phyloP scores from a whole-genome alignment of 2,329 filamentous ascomycete genomes.

The Cordyceps militaris region DNA sequence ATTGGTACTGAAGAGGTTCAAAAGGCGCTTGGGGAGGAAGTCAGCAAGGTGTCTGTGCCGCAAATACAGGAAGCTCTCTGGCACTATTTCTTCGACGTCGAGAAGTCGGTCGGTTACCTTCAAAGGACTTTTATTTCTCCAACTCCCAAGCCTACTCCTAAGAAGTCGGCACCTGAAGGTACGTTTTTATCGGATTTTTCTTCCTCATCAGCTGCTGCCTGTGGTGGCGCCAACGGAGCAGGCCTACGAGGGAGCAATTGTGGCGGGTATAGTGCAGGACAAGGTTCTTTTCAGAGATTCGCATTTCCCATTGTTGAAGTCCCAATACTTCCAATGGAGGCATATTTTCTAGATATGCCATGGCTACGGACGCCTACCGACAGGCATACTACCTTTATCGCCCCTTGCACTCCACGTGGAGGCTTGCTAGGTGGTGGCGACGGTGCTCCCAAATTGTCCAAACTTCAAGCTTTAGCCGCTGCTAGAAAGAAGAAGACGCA shows the following conservation, averaged over 20 bases:
- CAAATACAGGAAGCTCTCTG: slow-evolving; percentile 88
- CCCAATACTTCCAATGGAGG: slow-evolving; percentile 1
- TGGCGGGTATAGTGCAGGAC: neutral
- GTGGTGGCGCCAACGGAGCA: slow-evolving; percentile 24
- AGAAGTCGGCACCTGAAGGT: slow-evolving; percentile 37
- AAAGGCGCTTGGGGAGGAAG: slow-evolving; percentile 53
- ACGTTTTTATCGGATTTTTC: slow-evolving; percentile 20
- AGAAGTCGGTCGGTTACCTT: slow-evolving; percentile 76
- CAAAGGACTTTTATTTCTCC: slow-evolving; percentile 53
- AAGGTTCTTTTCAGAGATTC: slow-evolving; percentile 7
- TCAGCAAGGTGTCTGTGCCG: slow-evolving; percentile 45
- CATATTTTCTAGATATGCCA: slow-evolving; percentile 69
- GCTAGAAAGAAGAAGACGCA: slow-evolving; percentile 72
- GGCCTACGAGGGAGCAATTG: slow-evolving; percentile 20
- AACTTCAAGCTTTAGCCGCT: slow-evolving; percentile 82
- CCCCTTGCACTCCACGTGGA: slow-evolving; percentile 46
- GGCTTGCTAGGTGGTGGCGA: slow-evolving; percentile 74
- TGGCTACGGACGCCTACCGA: slow-evolving; percentile 70
- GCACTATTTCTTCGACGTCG: slow-evolving; percentile 93
- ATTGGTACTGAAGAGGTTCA: slow-evolving; percentile 61
- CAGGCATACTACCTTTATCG: slow-evolving; percentile 58
- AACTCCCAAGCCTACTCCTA: slow-evolving; percentile 35
- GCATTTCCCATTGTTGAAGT: slow-evolving; percentile 17
- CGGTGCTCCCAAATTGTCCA: slow-evolving; percentile 66
- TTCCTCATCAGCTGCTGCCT: slow-evolving; percentile 11